These are phyloP conservation scores for Neopestalotiopsis sp. DNA, from an alignment of 2,329 filamentous ascomycete genomes.

Conservation along the genomic window DNA sequence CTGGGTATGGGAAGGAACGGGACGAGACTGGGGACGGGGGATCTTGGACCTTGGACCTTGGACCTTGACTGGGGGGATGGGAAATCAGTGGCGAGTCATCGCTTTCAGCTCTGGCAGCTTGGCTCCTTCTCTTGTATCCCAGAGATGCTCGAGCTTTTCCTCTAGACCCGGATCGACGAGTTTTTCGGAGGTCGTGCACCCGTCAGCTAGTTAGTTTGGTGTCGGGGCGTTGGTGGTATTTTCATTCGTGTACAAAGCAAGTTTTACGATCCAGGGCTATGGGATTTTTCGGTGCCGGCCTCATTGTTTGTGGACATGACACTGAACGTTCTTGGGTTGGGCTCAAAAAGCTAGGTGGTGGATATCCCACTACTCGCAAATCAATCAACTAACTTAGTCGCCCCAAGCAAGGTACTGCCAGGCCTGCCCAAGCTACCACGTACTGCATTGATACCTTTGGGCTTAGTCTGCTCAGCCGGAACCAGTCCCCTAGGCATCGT, in stretches of 20 bases:
- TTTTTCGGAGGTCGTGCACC: slow-evolving; percentile 15
- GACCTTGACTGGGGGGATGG: neutral
- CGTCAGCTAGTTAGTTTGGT: neutral
- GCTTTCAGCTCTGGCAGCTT: slow-evolving; percentile 5
- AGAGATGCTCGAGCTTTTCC: neutral
- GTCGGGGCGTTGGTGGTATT: neutral
- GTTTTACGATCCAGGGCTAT: neutral
- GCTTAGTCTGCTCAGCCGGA: slow-evolving; percentile 8
- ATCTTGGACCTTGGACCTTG: too few species aligned
- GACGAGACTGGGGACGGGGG: neutral
- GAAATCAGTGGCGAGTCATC: slow-evolving; percentile 14
- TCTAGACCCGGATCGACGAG: slow-evolving; percentile 8
- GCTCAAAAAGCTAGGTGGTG: neutral
- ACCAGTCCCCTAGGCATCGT: neutral
- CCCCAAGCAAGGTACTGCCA: too few species aligned
- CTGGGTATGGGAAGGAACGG: neutral
- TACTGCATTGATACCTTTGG: neutral
- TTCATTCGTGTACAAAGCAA: neutral
- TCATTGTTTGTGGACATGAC: slow-evolving; percentile 2
- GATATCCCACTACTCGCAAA: neutral
- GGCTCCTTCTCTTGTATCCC: neutral
- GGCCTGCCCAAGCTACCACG: neutral
- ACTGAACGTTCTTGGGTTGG: too few species aligned
- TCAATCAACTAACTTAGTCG: neutral
- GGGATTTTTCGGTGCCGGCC: neutral